Conservation (phyloP, 164 flowering plant genomes). For the Magnolia sinica region DNA sequence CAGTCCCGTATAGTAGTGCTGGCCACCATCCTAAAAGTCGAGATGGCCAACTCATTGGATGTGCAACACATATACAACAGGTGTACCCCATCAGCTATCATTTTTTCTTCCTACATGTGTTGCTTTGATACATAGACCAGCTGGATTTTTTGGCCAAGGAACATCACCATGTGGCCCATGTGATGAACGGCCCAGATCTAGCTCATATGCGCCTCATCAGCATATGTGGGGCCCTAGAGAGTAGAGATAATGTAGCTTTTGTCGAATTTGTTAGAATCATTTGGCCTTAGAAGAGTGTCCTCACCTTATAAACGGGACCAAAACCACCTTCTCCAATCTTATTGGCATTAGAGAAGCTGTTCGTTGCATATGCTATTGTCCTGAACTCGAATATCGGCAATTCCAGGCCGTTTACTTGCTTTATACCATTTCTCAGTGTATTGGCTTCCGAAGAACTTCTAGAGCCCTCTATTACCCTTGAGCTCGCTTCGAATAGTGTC, state of each 20-base stretch:
- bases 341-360: constrained; percentile 6
- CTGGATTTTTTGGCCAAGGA: too few relatives aligned
- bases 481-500: not conserved
- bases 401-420: not conserved
- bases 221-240: not conserved
- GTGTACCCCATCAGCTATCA: too few relatives aligned
- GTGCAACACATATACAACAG: too few relatives aligned
- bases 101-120: too few relatives aligned
- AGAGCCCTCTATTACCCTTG: not conserved
- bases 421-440: not conserved
- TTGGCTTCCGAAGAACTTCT: not conserved
- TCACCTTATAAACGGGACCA: constrained; percentile 13
- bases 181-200: too few relatives aligned
- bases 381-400: not conserved
- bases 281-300: too few relatives aligned
- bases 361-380: not conserved
- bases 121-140: too few relatives aligned
- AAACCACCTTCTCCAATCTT: constrained; percentile 15
- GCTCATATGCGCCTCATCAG: too few relatives aligned
- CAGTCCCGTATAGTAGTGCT: too few relatives aligned
- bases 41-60: not conserved
- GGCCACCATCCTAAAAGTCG: too few relatives aligned
- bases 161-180: too few relatives aligned
- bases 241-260: not conserved
- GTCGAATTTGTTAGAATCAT: not conserved